These are phyloP conservation scores for Fusarium sp. DNA, from an alignment of 2,329 filamentous ascomycete genomes.

Conservation along the genomic window DNA sequence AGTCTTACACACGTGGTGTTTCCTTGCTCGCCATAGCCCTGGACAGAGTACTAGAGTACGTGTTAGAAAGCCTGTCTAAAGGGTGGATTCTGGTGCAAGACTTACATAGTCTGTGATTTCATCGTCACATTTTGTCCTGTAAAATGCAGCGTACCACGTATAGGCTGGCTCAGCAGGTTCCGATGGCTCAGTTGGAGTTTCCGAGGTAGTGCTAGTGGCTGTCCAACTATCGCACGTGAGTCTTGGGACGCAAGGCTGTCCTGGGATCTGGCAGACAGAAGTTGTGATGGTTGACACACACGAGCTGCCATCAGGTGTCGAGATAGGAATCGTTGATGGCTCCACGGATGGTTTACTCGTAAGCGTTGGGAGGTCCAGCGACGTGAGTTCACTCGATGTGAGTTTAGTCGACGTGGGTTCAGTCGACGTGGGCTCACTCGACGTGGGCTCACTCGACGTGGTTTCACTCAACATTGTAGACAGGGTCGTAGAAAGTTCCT, in stretches of 20 bases:
- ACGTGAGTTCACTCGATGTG: not conserved
- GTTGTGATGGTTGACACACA: no score
- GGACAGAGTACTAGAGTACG: conserved; percentile 7
- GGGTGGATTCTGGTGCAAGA: not conserved
- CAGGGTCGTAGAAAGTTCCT: conserved; percentile 9
- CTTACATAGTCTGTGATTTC: conserved; percentile 12
- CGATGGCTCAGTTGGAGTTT: conserved; percentile 1
- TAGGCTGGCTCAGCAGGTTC: not conserved
- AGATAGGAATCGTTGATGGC: no score
- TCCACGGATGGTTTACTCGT: not conserved
- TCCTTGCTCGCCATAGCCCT: conserved; percentile 9
- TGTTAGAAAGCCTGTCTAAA: no score
- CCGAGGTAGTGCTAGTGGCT: not conserved
- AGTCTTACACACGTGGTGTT: conserved; percentile 7
- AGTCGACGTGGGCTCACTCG: not conserved
- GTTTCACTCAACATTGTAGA: not conserved
- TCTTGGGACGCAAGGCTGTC: no score
- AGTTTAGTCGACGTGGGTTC: no score
- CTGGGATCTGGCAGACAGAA: no score
- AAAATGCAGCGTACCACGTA: not conserved
- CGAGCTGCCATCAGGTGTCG: no score
- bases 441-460: not conserved
- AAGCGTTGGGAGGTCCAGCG: conserved; percentile 2
- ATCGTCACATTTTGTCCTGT: not conserved
- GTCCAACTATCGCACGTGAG: no score